Evolutionary conservation across 139 green algal species (phyloP), one percentile per base, ranked within the genome.

Genomic region (Chlamydomonas applanata): DNA sequence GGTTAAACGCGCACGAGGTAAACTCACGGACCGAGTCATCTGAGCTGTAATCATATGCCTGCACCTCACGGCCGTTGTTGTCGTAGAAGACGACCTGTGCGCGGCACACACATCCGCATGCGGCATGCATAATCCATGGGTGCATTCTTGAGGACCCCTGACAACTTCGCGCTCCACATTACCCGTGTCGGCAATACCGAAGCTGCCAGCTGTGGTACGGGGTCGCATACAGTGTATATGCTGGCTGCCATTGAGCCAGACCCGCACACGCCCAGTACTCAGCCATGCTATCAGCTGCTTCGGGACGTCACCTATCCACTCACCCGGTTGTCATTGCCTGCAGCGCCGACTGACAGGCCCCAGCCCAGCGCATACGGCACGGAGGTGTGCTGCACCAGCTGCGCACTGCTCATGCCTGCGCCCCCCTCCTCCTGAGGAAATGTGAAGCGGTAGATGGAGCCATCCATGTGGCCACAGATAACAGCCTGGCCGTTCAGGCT

Each of bases 21-120:
- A 92, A 93, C 66, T 89, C 85, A 17, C 83, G 74, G 17, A 85
- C 82, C 2, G 70, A 72, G 35, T 84, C 77, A 66, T 89, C 81
- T 30, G 40, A 74, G 71, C 69, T 77, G 78, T 90, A 89, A 74
- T 95, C 89, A 72, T 91, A 92, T 16, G 65, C 67, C 74, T 91
- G 83, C 68, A 89, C 57, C 72, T 88, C 75, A 19, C 69, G 68
- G 14, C 86, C 89, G 19, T 80, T 79, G 17, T 32, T 56, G 64
- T 91, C 83, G 68, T 93, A 95, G 35, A 94, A 91, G 1, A 90
- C 86, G 30, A 94, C 85, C 76, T 89, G 82, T 1, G 53, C n/a
- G n/a, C n/a, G n/a, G n/a, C n/a, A n/a, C n/a, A n/a, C n/a, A 56
- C 46, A 24, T 56, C 16, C 45, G 13, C 16, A 64, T 20, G 16